phyloP scores from a whole-genome alignment of 2,329 filamentous ascomycete genomes.

The Dactylellina drechsleri region DNA sequence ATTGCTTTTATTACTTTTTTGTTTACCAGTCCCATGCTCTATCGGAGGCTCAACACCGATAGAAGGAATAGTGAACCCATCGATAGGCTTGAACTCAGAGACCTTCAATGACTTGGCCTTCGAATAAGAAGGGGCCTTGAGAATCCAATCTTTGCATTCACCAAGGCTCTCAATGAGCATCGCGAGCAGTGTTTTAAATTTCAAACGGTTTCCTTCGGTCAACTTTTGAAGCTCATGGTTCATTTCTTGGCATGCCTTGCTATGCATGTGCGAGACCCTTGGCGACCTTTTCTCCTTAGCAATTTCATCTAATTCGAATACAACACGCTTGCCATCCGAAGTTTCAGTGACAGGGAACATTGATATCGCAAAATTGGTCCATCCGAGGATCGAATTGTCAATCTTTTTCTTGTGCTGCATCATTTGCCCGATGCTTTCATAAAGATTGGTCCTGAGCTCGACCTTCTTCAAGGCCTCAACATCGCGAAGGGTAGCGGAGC shows the following conservation, averaged over 20 bases:
- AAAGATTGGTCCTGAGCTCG: conserved; percentile 21
- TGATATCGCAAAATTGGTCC: conserved; percentile 50
- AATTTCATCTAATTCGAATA: background rate
- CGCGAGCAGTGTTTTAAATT: conserved; percentile 41
- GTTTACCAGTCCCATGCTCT: conserved; percentile 2
- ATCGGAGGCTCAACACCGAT: conserved; percentile 28
- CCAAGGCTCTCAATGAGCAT: conserved; percentile 49
- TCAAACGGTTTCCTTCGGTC: conserved; percentile 42
- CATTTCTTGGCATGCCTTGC: conserved; percentile 31
- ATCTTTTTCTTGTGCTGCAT: conserved; percentile 51
- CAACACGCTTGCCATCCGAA: conserved; percentile 11
- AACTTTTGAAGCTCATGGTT: conserved; percentile 47
- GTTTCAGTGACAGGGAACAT: conserved; percentile 29
- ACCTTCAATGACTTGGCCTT: conserved; percentile 45
- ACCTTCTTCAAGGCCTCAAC: conserved; percentile 24
- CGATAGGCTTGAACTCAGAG: conserved; percentile 25
- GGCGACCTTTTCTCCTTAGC: conserved; percentile 7
- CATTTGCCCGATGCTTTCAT: conserved; percentile 31
- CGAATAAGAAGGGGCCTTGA: conserved; percentile 50
- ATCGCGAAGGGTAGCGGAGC: conserved; percentile 6
- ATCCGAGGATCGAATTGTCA: conserved; percentile 47
- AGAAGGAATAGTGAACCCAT: conserved; percentile 14
- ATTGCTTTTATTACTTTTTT: background rate
- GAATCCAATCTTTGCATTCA: conserved; percentile 50
- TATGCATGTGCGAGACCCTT: conserved; percentile 27